Evolutionary conservation across 2,329 filamentous ascomycete genomes (phyloP), one percentile per base, ranked within the genome.

Genomic region (Neonectria faginata): DNA sequence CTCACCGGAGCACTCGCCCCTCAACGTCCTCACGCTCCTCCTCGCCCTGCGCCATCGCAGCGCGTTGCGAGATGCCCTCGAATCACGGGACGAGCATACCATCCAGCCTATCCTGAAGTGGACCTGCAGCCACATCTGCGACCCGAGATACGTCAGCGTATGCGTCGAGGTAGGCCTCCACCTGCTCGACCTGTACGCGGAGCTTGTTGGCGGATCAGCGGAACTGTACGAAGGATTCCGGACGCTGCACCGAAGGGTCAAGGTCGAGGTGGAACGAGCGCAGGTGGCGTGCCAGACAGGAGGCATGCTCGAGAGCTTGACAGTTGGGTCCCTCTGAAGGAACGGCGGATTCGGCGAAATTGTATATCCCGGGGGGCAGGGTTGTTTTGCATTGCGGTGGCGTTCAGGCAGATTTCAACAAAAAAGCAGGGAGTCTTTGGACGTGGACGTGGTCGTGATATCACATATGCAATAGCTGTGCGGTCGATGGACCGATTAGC

Each of bases 21-120:
- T 92, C 53, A 86, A 82, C 20, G 85, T 90, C 4, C 85, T 97
- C 29, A 97, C 93, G 0, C 83, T 97, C 29, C 84, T 99, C 20
- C 91, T 92, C 12, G 92, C 94, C 7, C 86, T 99, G 36, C 91
- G 93, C 44, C 95, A 99, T 80, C 92, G 95, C 64, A 93, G 91
- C 64, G 95, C 94, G 1, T 85, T 97, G 64, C 89, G 92, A 53
- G 88, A 91, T 39, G 93, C 96, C 5, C 86, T 99, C 50, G 87
- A 91, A 74, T 88, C 90, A 66, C 89, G 96, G 50, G 92, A 97
- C 75, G 94, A 97, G 79, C 83, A 89, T 44, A 89, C 89, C 0
- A 88, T 99, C 5, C 88, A 93, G 77, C 94, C 95, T 1, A 86
- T 98, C 12, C 83, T 99, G 56, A 88, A 87, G 74, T 98, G 94